A percentile compares a stretch with the other conserved stretches of the same genome.
These are phyloP conservation scores for Cyberlindnera japonica DNA, from an alignment of 805 yeast genomes.

Conservation along the genomic window DNA sequence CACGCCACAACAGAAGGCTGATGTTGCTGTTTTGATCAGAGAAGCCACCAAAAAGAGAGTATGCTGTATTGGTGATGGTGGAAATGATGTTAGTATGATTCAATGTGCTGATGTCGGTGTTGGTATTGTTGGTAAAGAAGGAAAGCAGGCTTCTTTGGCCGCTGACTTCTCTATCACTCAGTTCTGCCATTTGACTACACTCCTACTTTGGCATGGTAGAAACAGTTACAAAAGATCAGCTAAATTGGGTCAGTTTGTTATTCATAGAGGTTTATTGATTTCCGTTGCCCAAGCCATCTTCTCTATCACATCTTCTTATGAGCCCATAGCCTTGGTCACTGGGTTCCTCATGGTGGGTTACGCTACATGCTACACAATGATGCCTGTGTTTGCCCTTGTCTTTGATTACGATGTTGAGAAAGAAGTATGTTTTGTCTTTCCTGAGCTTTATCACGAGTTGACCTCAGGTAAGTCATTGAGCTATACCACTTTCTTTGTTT, in stretches of 20 bases:
- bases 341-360: slow-evolving; percentile 99
- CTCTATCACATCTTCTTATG: slow-evolving; percentile 81
- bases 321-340: slow-evolving; percentile 90
- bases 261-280: slow-evolving; percentile 91
- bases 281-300: slow-evolving; percentile 94
- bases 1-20: slow-evolving; percentile 98
- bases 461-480: slow-evolving; percentile 85
- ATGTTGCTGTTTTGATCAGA: slow-evolving; percentile 79
- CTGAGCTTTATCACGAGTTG: slow-evolving; percentile 90
- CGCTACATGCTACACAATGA: slow-evolving; percentile 96
- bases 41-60: slow-evolving; percentile 82
- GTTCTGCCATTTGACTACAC: slow-evolving; percentile 81
- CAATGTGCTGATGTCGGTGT: slow-evolving; percentile 99
- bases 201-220: slow-evolving; percentile 96
- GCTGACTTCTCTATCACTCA: slow-evolving; percentile 95
- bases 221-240: slow-evolving; percentile 96
- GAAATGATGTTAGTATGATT: slow-evolving; percentile 98
- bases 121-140: slow-evolving; percentile 98
- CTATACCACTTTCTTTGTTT: slow-evolving; percentile 80
- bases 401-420: slow-evolving; percentile 90
- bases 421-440: slow-evolving; percentile 82
- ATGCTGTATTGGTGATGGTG: slow-evolving; percentile 99
- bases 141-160: slow-evolving; percentile 93
- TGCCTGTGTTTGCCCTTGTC: slow-evolving; percentile 92
- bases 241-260: slow-evolving; percentile 90